Evolutionary conservation across 768 basidiomycete species (phyloP), one percentile per base, ranked within the genome.

Genomic region (Agaricus subrufescens): DNA sequence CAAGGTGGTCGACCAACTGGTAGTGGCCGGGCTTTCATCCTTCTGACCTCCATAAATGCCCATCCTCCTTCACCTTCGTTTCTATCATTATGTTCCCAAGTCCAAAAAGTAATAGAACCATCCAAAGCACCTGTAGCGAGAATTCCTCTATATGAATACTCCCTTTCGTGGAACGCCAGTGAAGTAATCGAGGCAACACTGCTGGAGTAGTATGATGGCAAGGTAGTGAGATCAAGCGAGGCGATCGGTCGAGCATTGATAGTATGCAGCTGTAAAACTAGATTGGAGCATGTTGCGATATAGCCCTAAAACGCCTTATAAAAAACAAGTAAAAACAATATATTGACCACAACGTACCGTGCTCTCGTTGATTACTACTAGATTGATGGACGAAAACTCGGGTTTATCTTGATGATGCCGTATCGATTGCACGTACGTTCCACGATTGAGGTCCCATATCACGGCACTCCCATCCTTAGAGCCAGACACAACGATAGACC

Each of bases 401-500:
- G 66, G 11, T 11, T 34, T 68, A 19, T 62, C 69, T 25, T 8
- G 54, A 26, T 46, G 26, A 55, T 92, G 89, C 81, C 87, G 87
- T 30, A 93, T 87, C 0, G 91, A 89, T 53, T 87, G 75, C 11
- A 89, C 83, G 60, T 97, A 96, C 7, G 83, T 73, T 7, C 89
- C 88, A 27, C 84, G 75, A 65, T 97, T 96, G 51, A 94, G 77
- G 68, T 96, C 94, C 94, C 94, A 97, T 3, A 96, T 56, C 3
- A 87, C 87, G 0, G 89, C 91, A 58, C 86, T 91, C 1, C 94
- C 91, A 62, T 96, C 94, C 63, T 82, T 79, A 14, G 90, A 89
- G 9, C 92, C 92, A 60, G 90, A 94, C 44, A 94, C 80, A 25
- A 84, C 81, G 25, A 93, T 62, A 1, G 90, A 91, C 94, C 94